phyloP scores from a whole-genome alignment of 257 asterid species.

The Anisodus acutangulus region DNA sequence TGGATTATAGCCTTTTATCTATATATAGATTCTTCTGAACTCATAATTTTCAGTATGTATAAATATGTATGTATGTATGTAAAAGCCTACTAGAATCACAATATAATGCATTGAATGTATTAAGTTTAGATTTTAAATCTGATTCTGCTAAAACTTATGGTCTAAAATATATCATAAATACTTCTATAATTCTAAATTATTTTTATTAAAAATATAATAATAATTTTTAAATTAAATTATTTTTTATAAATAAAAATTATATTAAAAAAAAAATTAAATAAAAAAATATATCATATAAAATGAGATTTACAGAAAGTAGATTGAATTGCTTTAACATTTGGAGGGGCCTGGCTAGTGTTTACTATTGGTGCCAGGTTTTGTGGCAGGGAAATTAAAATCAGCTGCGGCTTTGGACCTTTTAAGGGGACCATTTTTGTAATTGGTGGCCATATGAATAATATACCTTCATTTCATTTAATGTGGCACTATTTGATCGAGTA shows the following conservation, averaged over 20 bases:
- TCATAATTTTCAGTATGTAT: not conserved
- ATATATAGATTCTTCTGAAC: not conserved
- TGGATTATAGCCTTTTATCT: not conserved
- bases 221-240: not conserved
- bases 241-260: not conserved
- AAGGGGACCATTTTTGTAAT: slow-evolving; percentile 6
- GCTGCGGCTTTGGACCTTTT: slow-evolving; percentile 11
- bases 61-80: too few species aligned
- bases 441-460: not conserved
- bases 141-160: not conserved
- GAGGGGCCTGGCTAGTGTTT: not conserved
- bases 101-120: not conserved
- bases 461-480: not conserved
- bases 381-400: slow-evolving; percentile 9
- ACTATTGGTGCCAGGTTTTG: not conserved
- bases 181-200: not conserved
- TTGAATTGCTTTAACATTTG: not conserved
- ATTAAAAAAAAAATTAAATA: not conserved
- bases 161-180: not conserved
- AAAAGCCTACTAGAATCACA: not conserved
- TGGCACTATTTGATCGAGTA: not conserved
- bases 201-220: not conserved
- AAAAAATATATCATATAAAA: not conserved
- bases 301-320: too few species aligned
- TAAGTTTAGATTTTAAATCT: not conserved